These are phyloP conservation scores for Calocybe cyanea DNA, from an alignment of 768 basidiomycete genomes.

Conservation along the genomic window DNA sequence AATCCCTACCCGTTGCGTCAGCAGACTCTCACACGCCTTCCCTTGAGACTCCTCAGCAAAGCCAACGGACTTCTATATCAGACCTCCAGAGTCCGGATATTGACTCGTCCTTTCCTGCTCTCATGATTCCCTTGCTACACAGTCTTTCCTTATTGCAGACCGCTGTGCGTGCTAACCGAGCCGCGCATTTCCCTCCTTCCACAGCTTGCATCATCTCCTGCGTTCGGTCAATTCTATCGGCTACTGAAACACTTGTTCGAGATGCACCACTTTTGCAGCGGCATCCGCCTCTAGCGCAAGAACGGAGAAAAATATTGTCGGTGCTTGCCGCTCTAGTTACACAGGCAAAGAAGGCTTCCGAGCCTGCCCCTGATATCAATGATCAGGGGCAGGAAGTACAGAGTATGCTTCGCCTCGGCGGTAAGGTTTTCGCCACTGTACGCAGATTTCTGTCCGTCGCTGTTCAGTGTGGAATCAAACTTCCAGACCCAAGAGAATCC, in stretches of 20 bases:
- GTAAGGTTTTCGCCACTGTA: slow-evolving; percentile 78
- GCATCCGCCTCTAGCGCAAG: slow-evolving; percentile 64
- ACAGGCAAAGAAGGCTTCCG: slow-evolving; percentile 68
- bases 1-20: slow-evolving; percentile 51
- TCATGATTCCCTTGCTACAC: slow-evolving; percentile 83
- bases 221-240: slow-evolving; percentile 80
- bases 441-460: slow-evolving; percentile 75
- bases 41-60: slow-evolving; percentile 27
- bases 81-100: slow-evolving; percentile 45
- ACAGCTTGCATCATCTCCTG: slow-evolving; percentile 94
- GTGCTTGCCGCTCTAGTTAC: slow-evolving; percentile 80
- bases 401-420: slow-evolving; percentile 75
- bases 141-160: slow-evolving; percentile 82
- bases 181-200: slow-evolving; percentile 87
- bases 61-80: slow-evolving; percentile 42
- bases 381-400: slow-evolving; percentile 56
- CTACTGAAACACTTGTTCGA: slow-evolving; percentile 79
- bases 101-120: slow-evolving; percentile 66
- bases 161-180: slow-evolving; percentile 73
- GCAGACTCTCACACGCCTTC: slow-evolving; percentile 49
- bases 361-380: slow-evolving; percentile 42
- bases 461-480: slow-evolving; percentile 68
- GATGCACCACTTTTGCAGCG: slow-evolving; percentile 71
- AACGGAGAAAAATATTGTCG: slow-evolving; percentile 79
- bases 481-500: slow-evolving; percentile 48